A percentile compares a stretch with the other conserved stretches of the same genome.
Conservation (phyloP, 306 rosid genomes). For the Casuarina cunninghamiana region DNA sequence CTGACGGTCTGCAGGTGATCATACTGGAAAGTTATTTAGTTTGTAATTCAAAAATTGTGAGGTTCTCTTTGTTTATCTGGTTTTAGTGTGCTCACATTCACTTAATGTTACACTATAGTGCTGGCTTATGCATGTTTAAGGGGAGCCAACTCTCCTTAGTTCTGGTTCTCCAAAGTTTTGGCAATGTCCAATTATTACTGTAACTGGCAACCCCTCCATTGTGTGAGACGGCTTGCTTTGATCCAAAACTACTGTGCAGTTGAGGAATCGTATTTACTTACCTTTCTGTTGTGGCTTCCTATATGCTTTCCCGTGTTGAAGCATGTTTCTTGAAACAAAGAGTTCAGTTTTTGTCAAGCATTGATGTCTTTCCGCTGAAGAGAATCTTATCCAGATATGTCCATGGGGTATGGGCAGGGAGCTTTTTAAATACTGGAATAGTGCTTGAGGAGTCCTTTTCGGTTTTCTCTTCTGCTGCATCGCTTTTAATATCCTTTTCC, state of each 20-base stretch:
- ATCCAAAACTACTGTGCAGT: constrained; percentile 8
- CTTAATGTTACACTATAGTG: constrained; percentile 3
- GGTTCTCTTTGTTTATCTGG: constrained; percentile 11
- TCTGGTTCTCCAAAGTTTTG: background rate
- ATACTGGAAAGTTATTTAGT: constrained; percentile 5
- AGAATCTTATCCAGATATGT: constrained; percentile 31
- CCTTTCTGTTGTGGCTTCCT: constrained; percentile 24
- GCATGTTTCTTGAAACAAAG: constrained; percentile 19
- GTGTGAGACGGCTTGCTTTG: background rate
- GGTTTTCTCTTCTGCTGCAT: constrained; percentile 24
- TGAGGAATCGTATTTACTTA: constrained; percentile 4
- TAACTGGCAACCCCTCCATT: background rate
- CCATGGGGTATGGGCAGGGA: constrained; percentile 43
- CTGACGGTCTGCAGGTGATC: constrained; percentile 65
- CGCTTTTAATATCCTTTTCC: constrained; percentile 16
- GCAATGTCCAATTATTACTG: background rate
- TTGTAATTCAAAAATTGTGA: constrained; percentile 12
- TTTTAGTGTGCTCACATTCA: background rate
- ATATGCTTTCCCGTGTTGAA: constrained; percentile 25
- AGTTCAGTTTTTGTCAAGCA: constrained; percentile 2
- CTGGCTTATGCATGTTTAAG: background rate
- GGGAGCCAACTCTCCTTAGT: background rate
- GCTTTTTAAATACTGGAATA: constrained; percentile 14
- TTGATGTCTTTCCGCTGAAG: constrained; percentile 33
- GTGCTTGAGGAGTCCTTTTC: background rate